These are phyloP conservation scores for Bolboschoenus planiculmis DNA, from an alignment of 176 grass and related monocot species.

Conservation along the genomic window DNA sequence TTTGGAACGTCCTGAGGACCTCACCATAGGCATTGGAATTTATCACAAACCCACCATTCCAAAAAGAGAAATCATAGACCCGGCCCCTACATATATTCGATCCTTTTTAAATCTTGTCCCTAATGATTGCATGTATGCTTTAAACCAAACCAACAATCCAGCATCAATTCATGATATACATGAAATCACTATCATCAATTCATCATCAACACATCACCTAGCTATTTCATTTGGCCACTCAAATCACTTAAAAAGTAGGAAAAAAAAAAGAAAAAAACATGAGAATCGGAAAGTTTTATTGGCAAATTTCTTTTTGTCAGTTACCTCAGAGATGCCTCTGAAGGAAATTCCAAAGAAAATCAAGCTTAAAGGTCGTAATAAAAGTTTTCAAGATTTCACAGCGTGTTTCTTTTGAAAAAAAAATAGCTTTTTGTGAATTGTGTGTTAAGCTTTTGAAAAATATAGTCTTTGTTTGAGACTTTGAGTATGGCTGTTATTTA, in stretches of 20 bases:
- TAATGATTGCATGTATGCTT: not conserved
- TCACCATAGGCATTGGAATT: not conserved
- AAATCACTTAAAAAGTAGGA: not conserved
- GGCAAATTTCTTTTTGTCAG: not conserved
- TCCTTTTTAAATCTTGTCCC: not conserved
- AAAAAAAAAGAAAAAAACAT: not conserved
- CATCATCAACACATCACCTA: not conserved
- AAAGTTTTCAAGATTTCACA: not conserved
- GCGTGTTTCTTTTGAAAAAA: not conserved
- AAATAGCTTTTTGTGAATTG: too few relatives aligned
- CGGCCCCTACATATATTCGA: not conserved
- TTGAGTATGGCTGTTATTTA: too few relatives aligned
- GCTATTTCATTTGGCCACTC: too few relatives aligned
- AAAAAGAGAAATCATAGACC: not conserved
- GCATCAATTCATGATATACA: not conserved
- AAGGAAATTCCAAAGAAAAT: not conserved
- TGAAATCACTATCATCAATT: constrained; percentile 4
- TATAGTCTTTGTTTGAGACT: too few relatives aligned
- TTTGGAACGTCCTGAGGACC: not conserved
- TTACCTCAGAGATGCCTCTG: not conserved
- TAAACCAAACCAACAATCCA: not conserved
- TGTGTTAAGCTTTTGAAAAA: too few relatives aligned
- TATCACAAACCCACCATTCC: constrained; percentile 1
- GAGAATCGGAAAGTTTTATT: not conserved
- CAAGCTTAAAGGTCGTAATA: not conserved